Evolutionary conservation across 495 filamentous ascomycete species (phyloP).

Genomic region (Xylaria scruposa): DNA sequence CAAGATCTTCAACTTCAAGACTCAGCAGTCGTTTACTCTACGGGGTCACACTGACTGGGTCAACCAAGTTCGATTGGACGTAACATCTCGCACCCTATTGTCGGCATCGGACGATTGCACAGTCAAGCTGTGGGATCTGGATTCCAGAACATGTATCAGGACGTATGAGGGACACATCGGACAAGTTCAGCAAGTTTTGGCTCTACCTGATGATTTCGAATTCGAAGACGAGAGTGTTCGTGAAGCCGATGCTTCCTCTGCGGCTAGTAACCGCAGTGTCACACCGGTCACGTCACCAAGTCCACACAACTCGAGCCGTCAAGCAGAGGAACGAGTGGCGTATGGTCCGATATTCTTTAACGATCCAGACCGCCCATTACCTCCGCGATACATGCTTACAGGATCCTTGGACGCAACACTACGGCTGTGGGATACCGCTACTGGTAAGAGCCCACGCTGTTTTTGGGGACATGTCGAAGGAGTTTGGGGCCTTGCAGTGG

Average conservation of each 20-base stretch:
- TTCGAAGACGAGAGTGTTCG: slow-evolving; percentile 74
- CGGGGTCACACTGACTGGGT: slow-evolving; percentile 93
- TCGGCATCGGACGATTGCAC: slow-evolving; percentile 95
- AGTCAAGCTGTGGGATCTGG: slow-evolving; percentile 91
- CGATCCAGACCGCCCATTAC: slow-evolving; percentile 66
- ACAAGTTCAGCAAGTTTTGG: slow-evolving; percentile 88
- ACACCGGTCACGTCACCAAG: slow-evolving; percentile 39
- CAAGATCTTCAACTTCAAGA: slow-evolving; percentile 92
- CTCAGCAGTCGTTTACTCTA: slow-evolving; percentile 77
- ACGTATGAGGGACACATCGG: slow-evolving; percentile 94
- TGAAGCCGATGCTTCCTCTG: slow-evolving; percentile 60
- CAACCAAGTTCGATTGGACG: slow-evolving; percentile 87
- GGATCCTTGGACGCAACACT: slow-evolving; percentile 90
- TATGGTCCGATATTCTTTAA: slow-evolving; percentile 65
- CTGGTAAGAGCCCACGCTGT: slow-evolving; percentile 80
- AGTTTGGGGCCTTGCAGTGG: slow-evolving; percentile 92
- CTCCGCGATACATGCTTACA: slow-evolving; percentile 89
- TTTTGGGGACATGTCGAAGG: slow-evolving; percentile 98
- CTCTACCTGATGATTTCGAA: slow-evolving; percentile 84
- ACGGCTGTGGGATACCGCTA: slow-evolving; percentile 89
- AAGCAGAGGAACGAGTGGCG: slow-evolving; percentile 53
- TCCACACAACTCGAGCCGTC: slow-evolving; percentile 27
- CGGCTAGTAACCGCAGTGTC: slow-evolving; percentile 47
- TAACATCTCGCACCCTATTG: slow-evolving; percentile 79
- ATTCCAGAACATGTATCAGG: slow-evolving; percentile 76